phyloP scores from a whole-genome alignment of 2,329 filamentous ascomycete species.

The Hypoxylon rubiginosum region DNA sequence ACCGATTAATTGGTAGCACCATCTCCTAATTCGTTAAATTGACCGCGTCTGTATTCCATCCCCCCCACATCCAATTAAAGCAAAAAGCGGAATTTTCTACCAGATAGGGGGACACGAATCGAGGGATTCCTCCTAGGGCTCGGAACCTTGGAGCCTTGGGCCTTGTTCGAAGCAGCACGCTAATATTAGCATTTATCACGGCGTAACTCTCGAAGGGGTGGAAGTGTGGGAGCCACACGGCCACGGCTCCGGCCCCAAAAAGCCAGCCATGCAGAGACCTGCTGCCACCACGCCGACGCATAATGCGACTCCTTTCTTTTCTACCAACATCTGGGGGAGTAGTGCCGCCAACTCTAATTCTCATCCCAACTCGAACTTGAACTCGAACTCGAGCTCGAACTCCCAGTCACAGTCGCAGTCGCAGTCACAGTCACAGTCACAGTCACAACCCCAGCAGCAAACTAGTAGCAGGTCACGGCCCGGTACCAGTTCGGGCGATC shows the following conservation, averaged over 20 bases:
- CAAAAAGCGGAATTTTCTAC: conserved; percentile 29
- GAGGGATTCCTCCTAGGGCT: conserved; percentile 23
- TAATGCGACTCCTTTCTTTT: conserved; percentile 47
- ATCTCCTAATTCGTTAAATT: conserved; percentile 34
- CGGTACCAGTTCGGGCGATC: conserved; percentile 55
- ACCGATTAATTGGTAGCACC: conserved; percentile 24
- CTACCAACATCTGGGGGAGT: conserved; percentile 50
- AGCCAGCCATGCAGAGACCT: conserved; percentile 41
- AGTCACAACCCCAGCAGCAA: conserved; percentile 29
- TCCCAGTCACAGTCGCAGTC: conserved; percentile 33
- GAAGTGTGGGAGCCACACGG: conserved; percentile 27
- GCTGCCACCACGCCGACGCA: conserved; percentile 41
- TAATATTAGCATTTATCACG: conserved; percentile 40
- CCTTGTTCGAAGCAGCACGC: conserved; percentile 29
- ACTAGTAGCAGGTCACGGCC: conserved; percentile 51
- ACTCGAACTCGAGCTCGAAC: conserved; percentile 17
- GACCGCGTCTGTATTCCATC: conserved; percentile 24
- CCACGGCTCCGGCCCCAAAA: conserved; percentile 22
- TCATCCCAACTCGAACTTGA: conserved; percentile 16
- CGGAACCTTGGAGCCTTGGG: neutral
- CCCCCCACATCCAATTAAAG: conserved; percentile 42
- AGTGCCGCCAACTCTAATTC: conserved; percentile 29
- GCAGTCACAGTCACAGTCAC: conserved; percentile 7
- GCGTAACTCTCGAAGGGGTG: conserved; percentile 33
- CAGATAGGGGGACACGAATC: conserved; percentile 39